A percentile compares a stretch with the other conserved stretches of the same genome.
Evolutionary conservation across 148 eudicot genomes (phyloP).

Genomic region (Agrostemma githago): DNA sequence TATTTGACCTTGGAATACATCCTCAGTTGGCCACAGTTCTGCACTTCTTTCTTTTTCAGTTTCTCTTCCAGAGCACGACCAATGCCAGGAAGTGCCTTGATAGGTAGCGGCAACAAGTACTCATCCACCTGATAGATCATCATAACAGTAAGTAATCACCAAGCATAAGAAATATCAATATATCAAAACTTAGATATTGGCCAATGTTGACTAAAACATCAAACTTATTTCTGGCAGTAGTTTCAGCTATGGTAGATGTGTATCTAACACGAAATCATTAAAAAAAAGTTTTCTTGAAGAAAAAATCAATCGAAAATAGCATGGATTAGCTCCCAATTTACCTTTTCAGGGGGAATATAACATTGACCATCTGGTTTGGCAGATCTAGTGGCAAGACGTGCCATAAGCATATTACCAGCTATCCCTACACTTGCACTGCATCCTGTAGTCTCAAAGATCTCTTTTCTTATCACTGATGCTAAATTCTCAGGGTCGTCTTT

Average conservation of each 20-base stretch:
- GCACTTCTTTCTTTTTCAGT: conserved; percentile 63
- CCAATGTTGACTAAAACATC: background rate
- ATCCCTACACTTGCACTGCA: conserved; percentile 95
- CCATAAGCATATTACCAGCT: conserved; percentile 78
- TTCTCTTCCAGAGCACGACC: conserved; percentile 84
- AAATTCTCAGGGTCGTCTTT: conserved; percentile 65
- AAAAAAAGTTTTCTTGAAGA: background rate
- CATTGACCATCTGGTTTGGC: conserved; percentile 94
- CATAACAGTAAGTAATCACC: background rate
- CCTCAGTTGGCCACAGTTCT: conserved; percentile 74
- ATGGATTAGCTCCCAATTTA: conserved; percentile 13
- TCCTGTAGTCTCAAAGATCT: conserved; percentile 71
- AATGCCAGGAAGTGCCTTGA: conserved; percentile 92
- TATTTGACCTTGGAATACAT: conserved; percentile 64
- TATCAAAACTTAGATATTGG: background rate
- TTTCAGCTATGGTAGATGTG: background rate
- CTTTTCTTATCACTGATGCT: conserved; percentile 78
- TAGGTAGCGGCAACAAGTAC: conserved; percentile 60
- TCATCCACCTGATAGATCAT: conserved; percentile 62
- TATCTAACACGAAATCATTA: conserved; percentile 1
- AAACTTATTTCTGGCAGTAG: background rate
- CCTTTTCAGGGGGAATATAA: conserved; percentile 74
- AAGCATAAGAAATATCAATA: conserved; percentile 7
- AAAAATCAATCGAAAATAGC: background rate
- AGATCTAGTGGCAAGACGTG: conserved; percentile 91